A percentile compares a stretch with the other conserved stretches of the same genome.
Evolutionary conservation across 169 alveolate species (phyloP).

Genomic region (Cryptosporidium andersoni): DNA sequence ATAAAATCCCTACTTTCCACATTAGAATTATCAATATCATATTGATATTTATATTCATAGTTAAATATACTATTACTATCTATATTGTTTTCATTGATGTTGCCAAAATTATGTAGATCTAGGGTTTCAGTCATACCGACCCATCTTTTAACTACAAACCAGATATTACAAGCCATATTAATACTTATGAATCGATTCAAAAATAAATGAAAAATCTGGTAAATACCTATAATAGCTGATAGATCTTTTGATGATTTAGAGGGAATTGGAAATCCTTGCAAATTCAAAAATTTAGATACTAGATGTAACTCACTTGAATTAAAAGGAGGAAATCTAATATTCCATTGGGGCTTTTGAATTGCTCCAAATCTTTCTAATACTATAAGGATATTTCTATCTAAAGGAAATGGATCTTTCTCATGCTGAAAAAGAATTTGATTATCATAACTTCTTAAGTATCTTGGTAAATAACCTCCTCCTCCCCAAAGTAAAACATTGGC

Average conservation of each 20-base stretch:
- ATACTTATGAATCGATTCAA: slow-evolving; percentile 27
- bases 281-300: slow-evolving; percentile 25
- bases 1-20: neutral
- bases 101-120: no score
- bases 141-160: slow-evolving; percentile 46
- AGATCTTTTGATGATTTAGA: slow-evolving; percentile 26
- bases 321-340: slow-evolving; percentile 43
- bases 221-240: slow-evolving; percentile 24
- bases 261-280: slow-evolving; percentile 23
- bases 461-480: slow-evolving; percentile 53
- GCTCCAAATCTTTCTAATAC: slow-evolving; percentile 20
- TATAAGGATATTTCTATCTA: slow-evolving; percentile 49
- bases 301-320: slow-evolving; percentile 6
- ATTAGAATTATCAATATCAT: neutral
- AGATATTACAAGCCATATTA: slow-evolving; percentile 23
- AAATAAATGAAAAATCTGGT: slow-evolving; percentile 29
- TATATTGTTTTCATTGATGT: neutral
- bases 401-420: slow-evolving; percentile 35
- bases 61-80: slow-evolving; percentile 11
- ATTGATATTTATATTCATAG: neutral
- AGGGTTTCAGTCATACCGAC: neutral
- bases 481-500: slow-evolving; percentile 13
- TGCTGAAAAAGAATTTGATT: slow-evolving; percentile 29
- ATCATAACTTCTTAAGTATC: neutral
- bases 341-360: slow-evolving; percentile 40